Evolutionary conservation across 1,284 basidiomycete species (phyloP), one percentile per base, ranked within the genome.

Genomic region (Volvariella volvacea): DNA sequence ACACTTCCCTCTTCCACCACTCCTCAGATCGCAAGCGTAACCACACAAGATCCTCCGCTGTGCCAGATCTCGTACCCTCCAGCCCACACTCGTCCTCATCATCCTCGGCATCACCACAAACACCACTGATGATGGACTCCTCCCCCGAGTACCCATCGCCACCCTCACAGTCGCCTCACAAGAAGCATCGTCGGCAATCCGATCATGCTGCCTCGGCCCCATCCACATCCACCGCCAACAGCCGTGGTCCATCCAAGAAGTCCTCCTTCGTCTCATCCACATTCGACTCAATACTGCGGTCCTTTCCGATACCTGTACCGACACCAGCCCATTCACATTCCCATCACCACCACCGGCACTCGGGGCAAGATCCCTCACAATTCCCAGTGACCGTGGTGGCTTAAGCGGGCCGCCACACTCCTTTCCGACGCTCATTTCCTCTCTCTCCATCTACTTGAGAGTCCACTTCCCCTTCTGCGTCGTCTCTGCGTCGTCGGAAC

Each of bases 61-160:
- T 65, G 4, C 66, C 65, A 44, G 65, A 61, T 42, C 54, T 67
- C 44, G 60, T 61, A 34, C 63, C 64, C n/a, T 64, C 64, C 2
- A 63, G 60, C 46, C 58, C 61, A 14, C 55, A 56, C 20, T 65
- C 64, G 8, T 60, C 63, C 20, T 60, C 59, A 25, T 55, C 57
- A 22, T 51, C 50, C n/a, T 63, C 62, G 7, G 57, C 58, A 1
- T 67, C 65, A 0, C 65, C 65, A 0, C 58, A 55, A 20, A 66
- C 64, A 34, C 63, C 64, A 25, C 57, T 58, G 19, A 56, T 56
- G 25, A 50, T 55, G 34, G 53, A 51, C n/a, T 53, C 55, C 38
- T 59, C 62, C 1, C 61, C 25, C 6, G 25, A 28, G 25, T 28
- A 28, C 25, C 25, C 25, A 28, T 6, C 25, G 25, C 12, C 25